A percentile compares a stretch with the other conserved stretches of the same genome.
Conservation (phyloP, 345 rosid species). For the Erysimum cheiranthoides region DNA sequence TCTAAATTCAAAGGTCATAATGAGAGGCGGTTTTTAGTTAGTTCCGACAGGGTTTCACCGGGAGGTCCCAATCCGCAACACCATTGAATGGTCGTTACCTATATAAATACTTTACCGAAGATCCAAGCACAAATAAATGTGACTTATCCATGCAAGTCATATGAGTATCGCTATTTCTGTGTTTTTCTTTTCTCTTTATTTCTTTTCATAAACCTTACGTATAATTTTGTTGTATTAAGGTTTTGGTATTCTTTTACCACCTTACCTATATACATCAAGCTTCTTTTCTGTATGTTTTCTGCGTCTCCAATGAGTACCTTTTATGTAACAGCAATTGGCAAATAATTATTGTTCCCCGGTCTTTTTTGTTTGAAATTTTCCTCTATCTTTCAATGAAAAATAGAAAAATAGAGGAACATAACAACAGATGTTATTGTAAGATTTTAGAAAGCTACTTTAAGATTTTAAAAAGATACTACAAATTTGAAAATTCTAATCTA, state of each 20-base stretch:
- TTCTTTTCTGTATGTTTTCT: conserved; percentile 21
- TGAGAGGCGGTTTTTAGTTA: conserved; percentile 31
- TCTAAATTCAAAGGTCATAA: conserved; percentile 40
- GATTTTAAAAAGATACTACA: not conserved
- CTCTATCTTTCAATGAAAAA: not conserved
- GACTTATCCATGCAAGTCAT: conserved; percentile 39
- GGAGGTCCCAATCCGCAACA: conserved; percentile 49
- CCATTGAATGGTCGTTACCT: conserved; percentile 19
- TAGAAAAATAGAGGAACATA: not conserved
- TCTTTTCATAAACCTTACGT: not conserved
- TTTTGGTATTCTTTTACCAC: conserved; percentile 28
- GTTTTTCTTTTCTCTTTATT: conserved; percentile 6
- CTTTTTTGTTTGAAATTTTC: conserved; percentile 25
- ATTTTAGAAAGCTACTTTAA: not conserved
- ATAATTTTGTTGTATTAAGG: conserved; percentile 31
- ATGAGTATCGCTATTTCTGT: conserved; percentile 21
- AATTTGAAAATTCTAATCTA: not conserved
- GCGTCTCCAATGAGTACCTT: conserved; percentile 40
- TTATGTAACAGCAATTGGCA: conserved; percentile 34
- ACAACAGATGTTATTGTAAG: not conserved
- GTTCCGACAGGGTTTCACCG: conserved; percentile 46
- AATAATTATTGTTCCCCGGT: conserved; percentile 13
- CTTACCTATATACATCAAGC: conserved; percentile 27
- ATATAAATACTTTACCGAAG: conserved; percentile 18
- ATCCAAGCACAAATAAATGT: conserved; percentile 36